Evolutionary conservation across 805 yeast genomes (phyloP).

Genomic region (Metschnikowia baotianmanensis): DNA sequence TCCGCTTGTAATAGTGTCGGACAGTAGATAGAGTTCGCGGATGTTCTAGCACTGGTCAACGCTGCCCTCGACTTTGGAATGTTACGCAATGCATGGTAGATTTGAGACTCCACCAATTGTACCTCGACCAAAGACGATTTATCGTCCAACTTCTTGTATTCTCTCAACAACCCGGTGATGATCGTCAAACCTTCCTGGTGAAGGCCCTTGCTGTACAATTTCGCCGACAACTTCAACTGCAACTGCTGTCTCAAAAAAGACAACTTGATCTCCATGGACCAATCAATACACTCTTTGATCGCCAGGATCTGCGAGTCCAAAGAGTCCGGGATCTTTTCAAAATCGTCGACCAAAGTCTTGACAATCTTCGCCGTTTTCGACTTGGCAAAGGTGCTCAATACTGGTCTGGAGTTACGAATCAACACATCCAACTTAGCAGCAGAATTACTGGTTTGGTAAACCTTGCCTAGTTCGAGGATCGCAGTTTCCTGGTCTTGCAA

Average conservation of each 20-base stretch:
- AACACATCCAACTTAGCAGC: conserved; percentile 55
- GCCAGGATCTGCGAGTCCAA: conserved; percentile 70
- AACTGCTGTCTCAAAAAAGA: conserved; percentile 85
- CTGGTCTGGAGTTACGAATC: conserved; percentile 63
- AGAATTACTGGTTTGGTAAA: conserved; percentile 54
- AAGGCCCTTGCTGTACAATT: conserved; percentile 62
- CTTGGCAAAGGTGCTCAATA: conserved; percentile 82
- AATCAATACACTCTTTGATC: conserved; percentile 76
- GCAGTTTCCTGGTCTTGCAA: conserved; percentile 58
- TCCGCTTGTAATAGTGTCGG: conserved; percentile 94
- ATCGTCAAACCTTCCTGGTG: conserved; percentile 71
- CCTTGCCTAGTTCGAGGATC: conserved; percentile 69
- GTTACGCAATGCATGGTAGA: conserved; percentile 88
- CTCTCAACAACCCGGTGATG: conserved; percentile 69
- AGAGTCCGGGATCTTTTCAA: conserved; percentile 60
- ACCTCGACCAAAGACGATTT: conserved; percentile 94
- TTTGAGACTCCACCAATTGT: conserved; percentile 85
- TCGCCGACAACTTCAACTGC: conserved; percentile 76
- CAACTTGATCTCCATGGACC: conserved; percentile 83
- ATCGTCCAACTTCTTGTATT: conserved; percentile 92
- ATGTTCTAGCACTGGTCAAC: conserved; percentile 90
- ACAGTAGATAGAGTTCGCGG: conserved; percentile 95
- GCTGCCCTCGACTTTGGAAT: conserved; percentile 90
- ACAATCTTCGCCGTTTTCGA: conserved; percentile 93
- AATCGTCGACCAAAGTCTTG: conserved; percentile 72